Evolutionary conservation across 441 rosid genomes (phyloP).

Genomic region (Pelargonium cotyledonis): DNA sequence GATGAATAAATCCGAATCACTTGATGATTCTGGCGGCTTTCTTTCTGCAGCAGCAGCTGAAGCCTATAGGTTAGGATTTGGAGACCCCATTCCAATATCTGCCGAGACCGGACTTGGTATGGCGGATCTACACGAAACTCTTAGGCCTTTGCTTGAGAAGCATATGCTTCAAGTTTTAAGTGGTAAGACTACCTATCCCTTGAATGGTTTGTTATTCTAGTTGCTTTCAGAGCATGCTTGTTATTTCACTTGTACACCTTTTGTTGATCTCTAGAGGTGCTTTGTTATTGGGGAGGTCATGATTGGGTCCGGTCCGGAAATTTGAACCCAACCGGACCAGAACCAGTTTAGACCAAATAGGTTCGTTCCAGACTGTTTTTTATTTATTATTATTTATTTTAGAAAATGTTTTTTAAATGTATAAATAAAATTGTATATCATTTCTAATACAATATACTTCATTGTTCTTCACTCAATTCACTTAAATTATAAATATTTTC

Average conservation of each 20-base stretch:
- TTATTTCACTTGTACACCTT: not conserved
- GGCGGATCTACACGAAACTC: constrained; percentile 68
- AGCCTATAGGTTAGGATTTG: constrained; percentile 62
- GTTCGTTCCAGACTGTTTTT: no score
- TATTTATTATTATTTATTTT: no score
- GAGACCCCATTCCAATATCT: constrained; percentile 82
- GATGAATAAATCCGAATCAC: constrained; percentile 83
- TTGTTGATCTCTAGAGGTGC: not conserved
- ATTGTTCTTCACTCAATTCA: no score
- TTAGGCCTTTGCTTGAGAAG: constrained; percentile 59
- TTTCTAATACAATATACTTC: no score
- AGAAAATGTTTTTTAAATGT: no score
- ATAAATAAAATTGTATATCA: no score
- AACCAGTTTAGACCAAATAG: no score
- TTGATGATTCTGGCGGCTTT: constrained; percentile 48
- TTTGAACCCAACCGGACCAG: no score
- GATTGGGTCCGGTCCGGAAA: no score
- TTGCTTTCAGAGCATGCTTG: not conserved
- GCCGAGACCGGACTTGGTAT: constrained; percentile 96
- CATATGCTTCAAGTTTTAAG: constrained; percentile 45
- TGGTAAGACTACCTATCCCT: constrained; percentile 34
- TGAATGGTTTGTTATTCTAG: not conserved
- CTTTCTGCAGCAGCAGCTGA: constrained; percentile 62
- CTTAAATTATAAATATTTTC: no score
- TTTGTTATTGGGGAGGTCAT: no score